Evolutionary conservation across 2,329 filamentous ascomycete genomes (phyloP).

Genomic region (Mycocentrospora acerina): DNA sequence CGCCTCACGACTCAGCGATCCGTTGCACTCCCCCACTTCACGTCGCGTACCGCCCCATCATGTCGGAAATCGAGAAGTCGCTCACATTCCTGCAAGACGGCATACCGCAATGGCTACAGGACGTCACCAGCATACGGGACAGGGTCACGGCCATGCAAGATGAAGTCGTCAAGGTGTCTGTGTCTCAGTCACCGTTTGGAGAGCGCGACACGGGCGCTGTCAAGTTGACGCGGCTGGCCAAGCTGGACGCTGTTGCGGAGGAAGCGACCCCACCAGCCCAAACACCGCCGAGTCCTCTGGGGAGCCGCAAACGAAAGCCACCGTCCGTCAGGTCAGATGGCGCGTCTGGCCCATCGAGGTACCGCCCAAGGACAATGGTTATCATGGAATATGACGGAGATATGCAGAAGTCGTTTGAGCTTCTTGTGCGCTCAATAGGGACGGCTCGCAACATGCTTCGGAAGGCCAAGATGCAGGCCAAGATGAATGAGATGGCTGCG

Average conservation of each 20-base stretch:
- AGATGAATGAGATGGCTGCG: conserved; percentile 56
- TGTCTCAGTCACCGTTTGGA: conserved; percentile 26
- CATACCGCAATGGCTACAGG: conserved; percentile 41
- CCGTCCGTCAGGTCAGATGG: conserved; percentile 44
- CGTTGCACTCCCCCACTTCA: conserved; percentile 1
- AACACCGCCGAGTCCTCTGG: conserved; percentile 17
- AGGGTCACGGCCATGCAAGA: conserved; percentile 39
- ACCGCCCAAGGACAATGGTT: conserved; percentile 72
- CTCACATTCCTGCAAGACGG: conserved; percentile 42
- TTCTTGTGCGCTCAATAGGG: conserved; percentile 78
- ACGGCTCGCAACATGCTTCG: conserved; percentile 79
- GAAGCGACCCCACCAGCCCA: conserved; percentile 14
- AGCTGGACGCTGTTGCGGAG: conserved; percentile 26
- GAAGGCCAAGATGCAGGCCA: conserved; percentile 82
- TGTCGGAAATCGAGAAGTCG: conserved; percentile 42
- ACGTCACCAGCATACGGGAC: conserved; percentile 32
- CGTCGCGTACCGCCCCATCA: conserved; percentile 17
- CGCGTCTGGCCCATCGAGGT: conserved; percentile 52
- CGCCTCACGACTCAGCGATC: conserved; percentile 5
- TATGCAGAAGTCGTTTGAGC: conserved; percentile 79
- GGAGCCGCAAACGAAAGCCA: conserved; percentile 47
- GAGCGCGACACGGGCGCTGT: conserved; percentile 39
- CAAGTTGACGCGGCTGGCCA: conserved; percentile 36
- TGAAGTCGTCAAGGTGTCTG: conserved; percentile 32
- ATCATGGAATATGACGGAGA: conserved; percentile 92